Base-by-base conservation (phyloP, 805 yeast species). In the Grigorovia humatica region DNA sequence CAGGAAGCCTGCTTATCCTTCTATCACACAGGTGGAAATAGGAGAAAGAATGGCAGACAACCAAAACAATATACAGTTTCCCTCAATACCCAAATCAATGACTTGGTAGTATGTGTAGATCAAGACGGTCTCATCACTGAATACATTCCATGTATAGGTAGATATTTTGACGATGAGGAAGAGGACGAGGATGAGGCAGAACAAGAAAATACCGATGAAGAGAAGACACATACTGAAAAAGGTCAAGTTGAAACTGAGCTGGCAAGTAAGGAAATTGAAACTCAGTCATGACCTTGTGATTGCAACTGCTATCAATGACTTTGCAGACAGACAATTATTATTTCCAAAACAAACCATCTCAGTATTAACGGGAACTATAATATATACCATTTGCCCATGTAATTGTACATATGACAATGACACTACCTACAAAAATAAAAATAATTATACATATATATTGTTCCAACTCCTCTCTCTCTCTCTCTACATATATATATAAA, bases 21-120 rank as follows among this genome's bases (percentile, higher is more conserved):
- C 45, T 57, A 59, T 35, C 69, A 64, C 46, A 60, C 65, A 1
- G 67, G 67, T n/a, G 68, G 68, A 11, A 57, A 58, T 32, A 59
- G 67, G 54, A 58, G 65, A 44, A 47, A 53, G n/a, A 45, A 51
- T 30, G 60, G 56, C 1, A 47, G 43, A 18, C 11, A 11, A 1
- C 18, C 13, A 9, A 57, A 55, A 54, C 56, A 56, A 30, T 59
- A 59, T 35, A 60, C 63, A 2, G 62, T 59, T 2, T 54, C 60
- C 5, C 57, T 54, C 51, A 65, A 64, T 44, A 58, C 61, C n/a
- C 43, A 51, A 20, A 62, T 65, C 46, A 57, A 58, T 40, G 63
- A 56, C 15, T 48, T 65, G 12, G 58, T 61, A 1, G 60, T 60
- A 18, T 56, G 61, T n/a, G 62, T 63, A 23, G 68, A 64, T 44